Base-by-base conservation (phyloP, 1,139 yeast species). In the Candida sp. region DNA sequence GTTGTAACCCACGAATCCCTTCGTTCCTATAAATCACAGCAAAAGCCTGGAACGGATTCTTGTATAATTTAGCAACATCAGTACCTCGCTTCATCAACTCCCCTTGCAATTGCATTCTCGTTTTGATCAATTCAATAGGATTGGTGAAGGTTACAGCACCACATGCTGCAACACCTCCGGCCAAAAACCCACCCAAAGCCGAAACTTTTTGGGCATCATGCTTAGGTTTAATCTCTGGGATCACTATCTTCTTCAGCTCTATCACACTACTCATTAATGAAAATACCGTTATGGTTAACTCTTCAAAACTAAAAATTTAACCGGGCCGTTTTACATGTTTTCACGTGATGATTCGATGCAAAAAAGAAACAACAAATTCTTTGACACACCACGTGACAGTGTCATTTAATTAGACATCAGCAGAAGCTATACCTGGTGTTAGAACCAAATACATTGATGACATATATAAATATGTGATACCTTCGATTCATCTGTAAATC, bases 71-170 rank as follows among this genome's bases (percentile, higher is more conserved):
- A 12, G 80, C 75, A 1, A 73, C 78, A 36, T 72, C 64, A 23
- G 56, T 57, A 2, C 81, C 75, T 32, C 66, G 62, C 29, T 82
- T 75, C 3, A 82, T 70, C 42, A 93, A 73, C 64, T 93, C 98
- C 44, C 99, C 99, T 66, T 93, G 97, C 36, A 93, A 73, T 64
- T 93, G 99, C 96, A 93, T 87, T 65, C 98, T 75, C 3, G 95
- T 93, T 68, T 93, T 93, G 57, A 91, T 89, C 51, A 93, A 74
- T 61, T 93, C 99, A 47, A 93, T 86, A 6, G 99, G 99, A 60
- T 93, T 93, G 8, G 98, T 91, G 63, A 91, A 86, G 0, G 97
- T 93, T 33, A 93, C 99, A 0, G 99, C 98, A 43, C 96, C 95
- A 69, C 98, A 91, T 3, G 98, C 97, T 1, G 99, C 99, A 8